phyloP scores from a whole-genome alignment of 1,284 basidiomycete genomes.

The Ceratorhiza oryzae-sativae region DNA sequence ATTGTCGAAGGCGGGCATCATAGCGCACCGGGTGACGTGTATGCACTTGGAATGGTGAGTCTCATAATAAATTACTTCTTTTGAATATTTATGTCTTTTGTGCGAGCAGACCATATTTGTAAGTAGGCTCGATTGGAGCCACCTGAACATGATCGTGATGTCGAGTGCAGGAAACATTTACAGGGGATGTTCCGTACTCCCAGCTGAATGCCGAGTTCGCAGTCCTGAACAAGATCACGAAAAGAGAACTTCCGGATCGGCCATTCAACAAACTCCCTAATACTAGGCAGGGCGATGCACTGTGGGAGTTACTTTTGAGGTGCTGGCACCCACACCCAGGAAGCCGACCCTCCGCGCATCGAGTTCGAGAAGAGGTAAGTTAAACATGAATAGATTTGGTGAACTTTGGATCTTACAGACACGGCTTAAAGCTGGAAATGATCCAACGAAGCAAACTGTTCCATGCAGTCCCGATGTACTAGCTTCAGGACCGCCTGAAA shows the following conservation, averaged over 20 bases:
- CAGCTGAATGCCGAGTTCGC: not conserved
- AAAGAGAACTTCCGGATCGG: not conserved
- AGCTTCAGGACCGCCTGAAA: no score
- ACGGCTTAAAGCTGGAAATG: no score
- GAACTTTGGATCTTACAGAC: no score
- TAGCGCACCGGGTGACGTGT: conserved; percentile 2
- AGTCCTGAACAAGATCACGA: not conserved
- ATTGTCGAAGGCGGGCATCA: not conserved
- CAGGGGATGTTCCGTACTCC: not conserved
- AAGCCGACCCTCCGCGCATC: not conserved
- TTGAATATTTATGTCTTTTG: no score
- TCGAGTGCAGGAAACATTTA: not conserved
- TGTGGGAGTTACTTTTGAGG: not conserved
- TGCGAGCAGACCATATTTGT: conserved; percentile 10
- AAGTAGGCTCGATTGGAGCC: no score
- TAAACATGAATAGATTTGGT: not conserved
- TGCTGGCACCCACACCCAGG: not conserved
- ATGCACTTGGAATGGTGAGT: conserved; percentile 22
- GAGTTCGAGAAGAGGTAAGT: not conserved
- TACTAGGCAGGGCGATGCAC: not conserved
- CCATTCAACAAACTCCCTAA: not conserved
- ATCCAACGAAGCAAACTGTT: no score
- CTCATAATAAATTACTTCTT: no score
- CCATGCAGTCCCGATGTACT: no score
- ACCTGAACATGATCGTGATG: no score